Evolutionary conservation across 495 filamentous ascomycete species (phyloP).

Genomic region (Aspergillus taichungensis): DNA sequence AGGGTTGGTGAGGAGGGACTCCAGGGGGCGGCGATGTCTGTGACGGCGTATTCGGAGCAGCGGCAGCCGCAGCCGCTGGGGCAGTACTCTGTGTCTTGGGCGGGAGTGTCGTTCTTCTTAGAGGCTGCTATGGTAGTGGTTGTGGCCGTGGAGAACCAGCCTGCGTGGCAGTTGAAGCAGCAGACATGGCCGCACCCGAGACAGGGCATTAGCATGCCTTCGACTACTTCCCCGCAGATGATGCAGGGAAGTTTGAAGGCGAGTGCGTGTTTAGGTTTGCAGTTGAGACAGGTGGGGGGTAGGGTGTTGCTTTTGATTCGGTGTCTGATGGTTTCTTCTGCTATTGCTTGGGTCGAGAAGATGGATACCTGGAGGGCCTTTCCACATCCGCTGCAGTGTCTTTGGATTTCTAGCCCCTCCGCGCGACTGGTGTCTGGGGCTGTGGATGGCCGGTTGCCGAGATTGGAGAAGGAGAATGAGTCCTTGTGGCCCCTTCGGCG

Average conservation of each 20-base stretch:
- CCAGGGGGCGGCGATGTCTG: conserved; percentile 22
- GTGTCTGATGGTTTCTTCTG: conserved; percentile 15
- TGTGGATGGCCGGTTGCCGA: conserved; percentile 6
- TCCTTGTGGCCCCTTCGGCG: conserved; percentile 17
- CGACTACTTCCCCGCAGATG: conserved; percentile 38
- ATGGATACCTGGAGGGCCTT: conserved; percentile 32
- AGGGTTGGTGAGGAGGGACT: conserved; percentile 11
- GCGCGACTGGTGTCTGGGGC: conserved; percentile 1
- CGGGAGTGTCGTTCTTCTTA: too few relatives aligned
- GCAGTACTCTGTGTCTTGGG: conserved; percentile 23
- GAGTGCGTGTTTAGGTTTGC: conserved; percentile 30
- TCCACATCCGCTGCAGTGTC: conserved; percentile 38
- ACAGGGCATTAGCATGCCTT: conserved; percentile 44
- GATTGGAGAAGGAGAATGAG: conserved; percentile 14
- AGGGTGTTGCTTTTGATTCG: conserved; percentile 14
- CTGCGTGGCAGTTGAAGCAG: conserved; percentile 39
- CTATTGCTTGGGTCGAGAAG: conserved; percentile 19
- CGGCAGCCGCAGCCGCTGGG: conserved; percentile 43
- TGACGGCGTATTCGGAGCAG: conserved; percentile 35
- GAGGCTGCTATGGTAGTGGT: not conserved
- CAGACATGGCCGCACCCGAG: conserved; percentile 44
- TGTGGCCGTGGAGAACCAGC: conserved; percentile 25
- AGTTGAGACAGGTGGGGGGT: conserved; percentile 23
- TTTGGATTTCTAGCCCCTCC: conserved; percentile 32
- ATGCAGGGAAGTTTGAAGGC: conserved; percentile 35